Conservation (phyloP, 176 grass and related monocot genomes). For the Panicum miliaceum region DNA sequence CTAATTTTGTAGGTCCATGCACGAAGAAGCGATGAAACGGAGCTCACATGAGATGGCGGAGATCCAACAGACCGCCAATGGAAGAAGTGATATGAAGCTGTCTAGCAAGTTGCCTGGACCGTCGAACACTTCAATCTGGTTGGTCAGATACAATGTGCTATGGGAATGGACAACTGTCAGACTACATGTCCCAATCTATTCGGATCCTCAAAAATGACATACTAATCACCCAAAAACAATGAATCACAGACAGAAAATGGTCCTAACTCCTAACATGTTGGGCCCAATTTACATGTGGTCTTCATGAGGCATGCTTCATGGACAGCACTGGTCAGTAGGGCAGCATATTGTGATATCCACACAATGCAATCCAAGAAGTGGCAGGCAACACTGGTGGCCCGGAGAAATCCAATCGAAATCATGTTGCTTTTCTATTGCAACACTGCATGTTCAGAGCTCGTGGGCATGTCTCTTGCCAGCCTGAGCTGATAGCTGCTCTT, state of each 20-base stretch:
- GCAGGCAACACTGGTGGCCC: constrained; percentile 29
- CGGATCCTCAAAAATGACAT: background rate
- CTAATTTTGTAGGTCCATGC: background rate
- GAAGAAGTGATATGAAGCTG: background rate
- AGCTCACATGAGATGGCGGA: constrained; percentile 15
- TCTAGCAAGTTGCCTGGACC: background rate
- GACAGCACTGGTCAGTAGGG: background rate
- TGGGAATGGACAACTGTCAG: background rate
- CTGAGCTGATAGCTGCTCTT: constrained; percentile 9
- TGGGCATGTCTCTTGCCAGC: constrained; percentile 36
- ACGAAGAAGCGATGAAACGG: constrained; percentile 17
- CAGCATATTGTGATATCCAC: background rate
- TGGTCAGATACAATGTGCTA: background rate
- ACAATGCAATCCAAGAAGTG: background rate
- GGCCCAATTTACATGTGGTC: constrained; percentile 9
- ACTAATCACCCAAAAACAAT: background rate
- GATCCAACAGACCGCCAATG: background rate
- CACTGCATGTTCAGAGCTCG: constrained; percentile 42
- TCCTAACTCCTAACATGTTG: background rate
- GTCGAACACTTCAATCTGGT: no score
- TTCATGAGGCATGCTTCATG: background rate
- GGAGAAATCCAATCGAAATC: constrained; percentile 8
- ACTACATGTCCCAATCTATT: background rate
- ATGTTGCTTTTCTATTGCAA: background rate
- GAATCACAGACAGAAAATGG: background rate